Conservation (phyloP, 2,329 filamentous ascomycete species). For the Penicillium oxalicum region DNA sequence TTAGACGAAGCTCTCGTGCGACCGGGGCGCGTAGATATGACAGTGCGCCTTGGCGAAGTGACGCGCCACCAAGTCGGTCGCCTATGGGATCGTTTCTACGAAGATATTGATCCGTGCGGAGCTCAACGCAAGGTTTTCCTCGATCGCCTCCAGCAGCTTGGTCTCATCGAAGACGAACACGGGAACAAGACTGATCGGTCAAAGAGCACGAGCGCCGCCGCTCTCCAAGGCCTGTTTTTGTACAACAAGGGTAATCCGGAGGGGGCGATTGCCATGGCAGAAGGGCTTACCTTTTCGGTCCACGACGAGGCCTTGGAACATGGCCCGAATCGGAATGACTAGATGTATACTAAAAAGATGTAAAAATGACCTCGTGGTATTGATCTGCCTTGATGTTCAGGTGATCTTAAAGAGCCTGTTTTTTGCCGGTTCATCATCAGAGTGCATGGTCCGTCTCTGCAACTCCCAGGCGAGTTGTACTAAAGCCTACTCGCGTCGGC, state of each 20-base stretch:
- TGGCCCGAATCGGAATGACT: slow-evolving; percentile 7
- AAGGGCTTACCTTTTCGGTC: slow-evolving; percentile 37
- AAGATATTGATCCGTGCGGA: slow-evolving; percentile 65
- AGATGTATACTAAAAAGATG: slow-evolving; percentile 20
- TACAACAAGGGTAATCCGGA: slow-evolving; percentile 90
- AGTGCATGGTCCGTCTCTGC: slow-evolving; percentile 1
- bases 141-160: slow-evolving; percentile 60
- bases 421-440: not conserved
- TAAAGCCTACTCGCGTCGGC: slow-evolving; percentile 4
- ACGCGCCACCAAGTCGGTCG: slow-evolving; percentile 74
- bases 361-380: slow-evolving; percentile 16
- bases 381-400: slow-evolving; percentile 1
- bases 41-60: slow-evolving; percentile 80
- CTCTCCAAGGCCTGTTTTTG: slow-evolving; percentile 87
- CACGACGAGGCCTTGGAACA: slow-evolving; percentile 26
- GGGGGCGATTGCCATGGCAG: slow-evolving; percentile 76
- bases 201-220: slow-evolving; percentile 72
- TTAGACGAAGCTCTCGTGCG: slow-evolving; percentile 84
- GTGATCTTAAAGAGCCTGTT: slow-evolving; percentile 8
- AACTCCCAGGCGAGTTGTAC: not conserved
- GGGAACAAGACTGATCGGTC: slow-evolving; percentile 43
- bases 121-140: slow-evolving; percentile 64
- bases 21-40: slow-evolving; percentile 91
- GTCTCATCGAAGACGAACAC: slow-evolving; percentile 58
- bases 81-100: slow-evolving; percentile 95